Percentiles rank a stretch among this genome's conserved stretches.
These are phyloP conservation scores for Violaceomyces palustris DNA, from an alignment of 1,284 basidiomycete species.

Conservation along the genomic window DNA sequence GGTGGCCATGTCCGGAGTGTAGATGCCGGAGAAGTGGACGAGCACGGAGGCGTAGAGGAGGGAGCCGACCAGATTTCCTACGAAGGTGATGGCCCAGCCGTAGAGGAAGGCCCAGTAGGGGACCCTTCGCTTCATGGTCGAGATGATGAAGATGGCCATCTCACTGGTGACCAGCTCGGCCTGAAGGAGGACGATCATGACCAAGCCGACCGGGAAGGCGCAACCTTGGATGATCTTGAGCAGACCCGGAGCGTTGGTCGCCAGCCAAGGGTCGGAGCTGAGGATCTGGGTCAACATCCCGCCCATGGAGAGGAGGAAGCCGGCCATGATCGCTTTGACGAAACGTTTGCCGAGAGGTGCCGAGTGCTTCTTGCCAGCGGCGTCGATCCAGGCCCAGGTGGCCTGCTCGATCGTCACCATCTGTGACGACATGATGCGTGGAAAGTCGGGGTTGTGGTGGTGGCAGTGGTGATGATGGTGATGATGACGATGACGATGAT, in stretches of 20 bases:
- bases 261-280: slow-evolving; percentile 33
- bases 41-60: slow-evolving; percentile 68
- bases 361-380: slow-evolving; percentile 28
- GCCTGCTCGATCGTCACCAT: slow-evolving; percentile 41
- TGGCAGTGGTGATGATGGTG: too few relatives aligned
- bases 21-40: slow-evolving; percentile 31
- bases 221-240: slow-evolving; percentile 35
- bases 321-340: slow-evolving; percentile 35
- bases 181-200: slow-evolving; percentile 42
- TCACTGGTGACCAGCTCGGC: slow-evolving; percentile 35
- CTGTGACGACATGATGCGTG: slow-evolving; percentile 25
- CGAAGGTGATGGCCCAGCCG: slow-evolving; percentile 59
- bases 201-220: slow-evolving; percentile 39
- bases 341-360: slow-evolving; percentile 28
- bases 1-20: slow-evolving; percentile 16
- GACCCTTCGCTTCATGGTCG: slow-evolving; percentile 33
- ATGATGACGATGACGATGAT: too few relatives aligned
- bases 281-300: slow-evolving; percentile 40
- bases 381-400: slow-evolving; percentile 40
- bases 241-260: slow-evolving; percentile 33
- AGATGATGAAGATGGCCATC: slow-evolving; percentile 41
- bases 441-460: too few relatives aligned
- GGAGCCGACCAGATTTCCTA: slow-evolving; percentile 68
- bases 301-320: slow-evolving; percentile 34
- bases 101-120: slow-evolving; percentile 38